Evolutionary conservation across 2,329 filamentous ascomycete species (phyloP), one percentile per base, ranked within the genome.

Genomic region (Sporothrix dimorphospora): DNA sequence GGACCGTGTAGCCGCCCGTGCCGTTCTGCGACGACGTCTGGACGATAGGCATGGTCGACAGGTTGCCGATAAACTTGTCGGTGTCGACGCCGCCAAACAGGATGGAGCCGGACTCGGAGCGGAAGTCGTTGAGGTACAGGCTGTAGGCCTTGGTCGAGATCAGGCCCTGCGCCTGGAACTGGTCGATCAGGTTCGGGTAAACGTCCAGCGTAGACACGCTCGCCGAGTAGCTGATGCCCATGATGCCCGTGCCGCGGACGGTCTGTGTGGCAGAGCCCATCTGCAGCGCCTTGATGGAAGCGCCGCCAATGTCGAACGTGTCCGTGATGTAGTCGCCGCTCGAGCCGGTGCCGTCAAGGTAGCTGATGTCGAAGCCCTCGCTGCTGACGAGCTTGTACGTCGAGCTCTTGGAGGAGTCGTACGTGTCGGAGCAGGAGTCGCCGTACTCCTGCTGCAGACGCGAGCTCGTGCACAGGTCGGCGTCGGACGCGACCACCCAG

Each of bases 1-100:
- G 84, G 57, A 82, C 80, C 47, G 79, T 78, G 74, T 81, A 80
- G 51, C 74, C 82, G 40, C 81, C 80, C 12, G 79, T 79, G 24
- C 83, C 78, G 47, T 84, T 59, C 21, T 71, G 81, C 19, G 81
- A 79, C 21, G 81, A 79, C 11, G 71, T 70, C 63, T 81, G 81
- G 69, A 87, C 79, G 74, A 91, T 86, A 8, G 88, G 87, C 4
- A 92, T 79, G 7, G 84, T 84, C 53, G 83, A 76, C 1, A 92
- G 83, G 14, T 81, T 76, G 70, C 90, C 90, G 4, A 84, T 82
- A 81, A 88, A 93, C 80, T 92, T 92, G 73, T 85, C 85, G 1
- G 85, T 90, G 81, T 93, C 90, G 71, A 92, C 85, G 65, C 90
- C 91, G 72, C 91, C 91, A 75, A 93, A 92, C 16, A 93, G 82